Conservation (phyloP, 768 basidiomycete species). For the Tylopilus subfusipes region DNA sequence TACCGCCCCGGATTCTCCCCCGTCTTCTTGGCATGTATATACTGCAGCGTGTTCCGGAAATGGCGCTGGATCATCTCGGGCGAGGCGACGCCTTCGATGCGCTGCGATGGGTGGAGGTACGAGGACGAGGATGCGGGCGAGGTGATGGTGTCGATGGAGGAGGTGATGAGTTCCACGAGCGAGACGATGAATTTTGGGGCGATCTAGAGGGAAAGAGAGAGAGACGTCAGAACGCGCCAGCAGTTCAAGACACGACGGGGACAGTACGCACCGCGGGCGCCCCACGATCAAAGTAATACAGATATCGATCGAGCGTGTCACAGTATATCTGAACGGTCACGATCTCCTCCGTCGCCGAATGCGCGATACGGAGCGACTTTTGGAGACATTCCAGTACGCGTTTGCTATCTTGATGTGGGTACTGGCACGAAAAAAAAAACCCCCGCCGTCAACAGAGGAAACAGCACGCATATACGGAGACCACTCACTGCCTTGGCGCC, state of each 20-base stretch:
- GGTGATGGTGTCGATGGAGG: slow-evolving; percentile 88
- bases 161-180: slow-evolving; percentile 91
- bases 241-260: neutral
- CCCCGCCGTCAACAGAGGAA: neutral
- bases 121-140: slow-evolving; percentile 44
- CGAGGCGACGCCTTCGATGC: slow-evolving; percentile 88
- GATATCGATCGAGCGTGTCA: slow-evolving; percentile 92
- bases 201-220: slow-evolving; percentile 45
- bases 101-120: slow-evolving; percentile 84
- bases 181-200: slow-evolving; percentile 96
- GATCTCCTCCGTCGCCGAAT: slow-evolving; percentile 94
- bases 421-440: slow-evolving; percentile 32
- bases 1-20: slow-evolving; percentile 46
- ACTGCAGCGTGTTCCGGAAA: slow-evolving; percentile 84
- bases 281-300: slow-evolving; percentile 93
- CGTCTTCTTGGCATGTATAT: slow-evolving; percentile 76
- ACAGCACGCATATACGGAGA: slow-evolving; percentile 19
- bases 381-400: slow-evolving; percentile 97
- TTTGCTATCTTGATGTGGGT: slow-evolving; percentile 91
- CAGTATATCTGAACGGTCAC: slow-evolving; percentile 95
- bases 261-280: slow-evolving; percentile 76
- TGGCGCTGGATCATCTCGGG: slow-evolving; percentile 93
- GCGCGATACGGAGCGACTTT: slow-evolving; percentile 93
- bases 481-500: slow-evolving; percentile 53
- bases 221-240: neutral